Evolutionary conservation across 352 stramenopile genomes (phyloP).

Genomic region (Phytophthora rubi): DNA sequence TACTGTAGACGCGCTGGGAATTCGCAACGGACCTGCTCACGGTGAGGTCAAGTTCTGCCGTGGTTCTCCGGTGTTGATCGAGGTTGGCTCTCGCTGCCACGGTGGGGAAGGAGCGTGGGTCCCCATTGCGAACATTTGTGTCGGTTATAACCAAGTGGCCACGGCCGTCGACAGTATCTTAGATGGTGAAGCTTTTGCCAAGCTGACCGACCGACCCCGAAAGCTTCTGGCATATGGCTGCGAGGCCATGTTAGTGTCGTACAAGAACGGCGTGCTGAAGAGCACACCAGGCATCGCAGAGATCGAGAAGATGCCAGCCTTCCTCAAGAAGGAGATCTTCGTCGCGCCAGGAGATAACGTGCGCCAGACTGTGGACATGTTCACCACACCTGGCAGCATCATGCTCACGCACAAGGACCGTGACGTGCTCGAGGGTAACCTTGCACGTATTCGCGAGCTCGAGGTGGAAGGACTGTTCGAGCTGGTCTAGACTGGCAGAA

Average conservation of each 20-base stretch:
- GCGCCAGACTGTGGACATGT: constrained; percentile 94
- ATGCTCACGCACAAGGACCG: constrained; percentile 93
- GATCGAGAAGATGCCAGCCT: constrained; percentile 92
- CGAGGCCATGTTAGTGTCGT: constrained; percentile 94
- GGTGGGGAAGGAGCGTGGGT: constrained; percentile 95
- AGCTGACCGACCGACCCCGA: constrained; percentile 69
- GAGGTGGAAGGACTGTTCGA: constrained; percentile 79
- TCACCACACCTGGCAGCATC: constrained; percentile 94
- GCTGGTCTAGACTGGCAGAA: constrained; percentile 54
- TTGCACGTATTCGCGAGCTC: constrained; percentile 91
- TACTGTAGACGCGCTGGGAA: constrained; percentile 61
- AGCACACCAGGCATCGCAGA: constrained; percentile 89
- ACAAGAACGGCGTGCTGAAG: constrained; percentile 92
- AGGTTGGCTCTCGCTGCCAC: constrained; percentile 96
- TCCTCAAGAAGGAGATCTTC: constrained; percentile 92
- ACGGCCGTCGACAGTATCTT: constrained; percentile 88
- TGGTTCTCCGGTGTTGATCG: constrained; percentile 92
- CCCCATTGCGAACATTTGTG: constrained; percentile 91
- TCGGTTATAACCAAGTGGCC: constrained; percentile 95
- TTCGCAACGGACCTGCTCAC: constrained; percentile 78
- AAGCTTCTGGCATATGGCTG: constrained; percentile 86
- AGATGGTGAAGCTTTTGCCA: constrained; percentile 58
- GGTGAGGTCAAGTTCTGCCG: constrained; percentile 89
- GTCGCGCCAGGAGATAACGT: constrained; percentile 85
- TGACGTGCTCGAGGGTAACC: constrained; percentile 85